phyloP scores from a whole-genome alignment of 768 basidiomycete species.

The Nidularia pulvinata region DNA sequence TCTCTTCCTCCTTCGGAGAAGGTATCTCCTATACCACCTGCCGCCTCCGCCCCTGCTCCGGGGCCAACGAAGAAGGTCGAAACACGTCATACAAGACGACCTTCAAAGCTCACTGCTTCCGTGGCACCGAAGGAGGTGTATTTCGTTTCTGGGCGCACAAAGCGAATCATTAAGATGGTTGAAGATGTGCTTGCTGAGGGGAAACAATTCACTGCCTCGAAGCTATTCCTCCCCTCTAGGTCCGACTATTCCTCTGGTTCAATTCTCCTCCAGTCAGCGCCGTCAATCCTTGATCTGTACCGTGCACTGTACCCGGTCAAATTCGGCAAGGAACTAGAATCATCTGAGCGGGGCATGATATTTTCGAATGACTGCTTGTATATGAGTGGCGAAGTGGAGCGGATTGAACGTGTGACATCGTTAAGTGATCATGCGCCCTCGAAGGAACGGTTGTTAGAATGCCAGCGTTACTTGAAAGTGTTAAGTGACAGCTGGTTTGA shows the following conservation, averaged over 20 bases:
- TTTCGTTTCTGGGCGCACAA: constrained; percentile 56
- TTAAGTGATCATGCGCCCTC: constrained; percentile 16
- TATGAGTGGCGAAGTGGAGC: constrained; percentile 53
- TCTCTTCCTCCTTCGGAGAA: constrained; percentile 14
- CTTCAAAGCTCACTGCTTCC: constrained; percentile 16
- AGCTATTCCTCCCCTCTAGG: constrained; percentile 40
- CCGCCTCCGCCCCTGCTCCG: constrained; percentile 4
- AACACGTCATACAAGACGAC: constrained; percentile 15
- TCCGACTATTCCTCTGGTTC: constrained; percentile 41
- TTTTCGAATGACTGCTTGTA: constrained; percentile 85
- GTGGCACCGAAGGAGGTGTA: constrained; percentile 50
- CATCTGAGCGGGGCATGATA: constrained; percentile 60
- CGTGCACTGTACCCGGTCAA: constrained; percentile 76
- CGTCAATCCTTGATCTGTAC: constrained; percentile 75
- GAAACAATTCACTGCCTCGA: constrained; percentile 56
- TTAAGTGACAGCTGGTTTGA: constrained; percentile 73
- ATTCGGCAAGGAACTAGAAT: constrained; percentile 43
- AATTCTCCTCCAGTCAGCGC: constrained; percentile 59
- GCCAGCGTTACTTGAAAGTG: constrained; percentile 45
- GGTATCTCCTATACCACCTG: constrained; percentile 12
- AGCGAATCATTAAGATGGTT: constrained; percentile 52
- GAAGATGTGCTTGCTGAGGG: constrained; percentile 70
- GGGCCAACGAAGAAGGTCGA: constrained; percentile 10
- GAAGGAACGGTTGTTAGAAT: constrained; percentile 52
- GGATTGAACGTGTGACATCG: constrained; percentile 25